phyloP scores from a whole-genome alignment of 306 rosid genomes.

The Acacia confusa region DNA sequence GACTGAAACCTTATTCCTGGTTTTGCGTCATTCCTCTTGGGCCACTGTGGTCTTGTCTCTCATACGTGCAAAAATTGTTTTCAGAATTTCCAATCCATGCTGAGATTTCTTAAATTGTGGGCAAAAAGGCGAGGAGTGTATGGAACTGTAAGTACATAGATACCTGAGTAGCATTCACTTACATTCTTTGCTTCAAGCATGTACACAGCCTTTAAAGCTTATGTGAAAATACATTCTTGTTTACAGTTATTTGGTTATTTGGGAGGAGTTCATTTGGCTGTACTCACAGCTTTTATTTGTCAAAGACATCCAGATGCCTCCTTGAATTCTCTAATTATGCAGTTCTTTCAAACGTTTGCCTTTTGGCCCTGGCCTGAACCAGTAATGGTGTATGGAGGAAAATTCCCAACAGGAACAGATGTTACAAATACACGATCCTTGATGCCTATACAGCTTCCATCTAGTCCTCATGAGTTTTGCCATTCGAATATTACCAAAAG shows the following conservation, averaged over 20 bases:
- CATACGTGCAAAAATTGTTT: constrained; percentile 15
- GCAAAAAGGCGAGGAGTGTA: constrained; percentile 60
- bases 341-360: constrained; percentile 47
- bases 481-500: constrained; percentile 48
- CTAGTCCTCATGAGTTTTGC: constrained; percentile 37
- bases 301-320: constrained; percentile 39
- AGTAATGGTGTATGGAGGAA: constrained; percentile 42
- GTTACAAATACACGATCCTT: constrained; percentile 29
- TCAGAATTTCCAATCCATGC: constrained; percentile 48
- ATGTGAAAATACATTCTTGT: constrained; percentile 12
- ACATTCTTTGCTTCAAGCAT: constrained; percentile 2
- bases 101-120: constrained; percentile 55
- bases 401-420: constrained; percentile 21
- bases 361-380: constrained; percentile 55
- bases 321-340: constrained; percentile 38
- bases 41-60: constrained; percentile 24
- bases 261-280: constrained; percentile 55
- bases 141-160: constrained; percentile 48
- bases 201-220: constrained; percentile 20
- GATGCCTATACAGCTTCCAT: constrained; percentile 51
- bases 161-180: constrained; percentile 16
- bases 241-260: constrained; percentile 47
- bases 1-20: background rate
- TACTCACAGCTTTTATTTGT: constrained; percentile 47
- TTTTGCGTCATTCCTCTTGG: constrained; percentile 17